Evolutionary conservation across 108 stramenopile genomes (phyloP).

Genomic region (Asterionellopsis glacialis): DNA sequence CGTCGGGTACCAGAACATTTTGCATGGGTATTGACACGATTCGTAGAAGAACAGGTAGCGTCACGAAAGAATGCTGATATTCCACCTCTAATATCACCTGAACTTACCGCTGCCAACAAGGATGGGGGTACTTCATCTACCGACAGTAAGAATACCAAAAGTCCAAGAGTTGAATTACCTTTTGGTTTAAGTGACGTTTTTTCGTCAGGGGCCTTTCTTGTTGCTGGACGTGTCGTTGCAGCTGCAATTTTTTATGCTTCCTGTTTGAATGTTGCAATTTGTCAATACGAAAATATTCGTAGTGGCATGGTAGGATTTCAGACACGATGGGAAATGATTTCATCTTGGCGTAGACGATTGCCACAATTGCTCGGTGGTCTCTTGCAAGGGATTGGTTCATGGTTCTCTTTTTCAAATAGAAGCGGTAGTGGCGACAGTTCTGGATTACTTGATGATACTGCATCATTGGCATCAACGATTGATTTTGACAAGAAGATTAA

Average conservation of each 20-base stretch:
- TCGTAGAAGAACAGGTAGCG: conserved; percentile 54
- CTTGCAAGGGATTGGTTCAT: too few species aligned
- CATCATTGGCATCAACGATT: too few species aligned
- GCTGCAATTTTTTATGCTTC: conserved; percentile 30
- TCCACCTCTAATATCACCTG: background rate
- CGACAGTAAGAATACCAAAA: background rate
- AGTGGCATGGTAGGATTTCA: too few species aligned
- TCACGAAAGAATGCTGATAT: background rate
- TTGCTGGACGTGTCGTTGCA: conserved; percentile 34
- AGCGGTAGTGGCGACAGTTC: too few species aligned
- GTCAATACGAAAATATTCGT: conserved; percentile 31
- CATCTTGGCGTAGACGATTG: too few species aligned
- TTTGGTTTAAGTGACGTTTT: conserved; percentile 1
- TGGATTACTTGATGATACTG: too few species aligned
- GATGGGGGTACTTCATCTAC: background rate
- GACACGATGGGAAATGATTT: too few species aligned
- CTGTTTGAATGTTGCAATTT: conserved; percentile 21
- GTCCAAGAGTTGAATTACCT: background rate
- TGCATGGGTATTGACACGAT: conserved; percentile 51
- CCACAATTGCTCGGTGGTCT: too few species aligned
- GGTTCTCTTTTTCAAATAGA: too few species aligned
- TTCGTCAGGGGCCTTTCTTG: conserved; percentile 4
- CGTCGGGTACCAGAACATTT: conserved; percentile 52
- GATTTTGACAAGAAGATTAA: too few species aligned
- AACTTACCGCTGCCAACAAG: conserved; percentile 1